A percentile compares a stretch with the other conserved stretches of the same genome.
phyloP scores from a whole-genome alignment of 2,329 filamentous ascomycete species.

The Arthrinium puccinioides region DNA sequence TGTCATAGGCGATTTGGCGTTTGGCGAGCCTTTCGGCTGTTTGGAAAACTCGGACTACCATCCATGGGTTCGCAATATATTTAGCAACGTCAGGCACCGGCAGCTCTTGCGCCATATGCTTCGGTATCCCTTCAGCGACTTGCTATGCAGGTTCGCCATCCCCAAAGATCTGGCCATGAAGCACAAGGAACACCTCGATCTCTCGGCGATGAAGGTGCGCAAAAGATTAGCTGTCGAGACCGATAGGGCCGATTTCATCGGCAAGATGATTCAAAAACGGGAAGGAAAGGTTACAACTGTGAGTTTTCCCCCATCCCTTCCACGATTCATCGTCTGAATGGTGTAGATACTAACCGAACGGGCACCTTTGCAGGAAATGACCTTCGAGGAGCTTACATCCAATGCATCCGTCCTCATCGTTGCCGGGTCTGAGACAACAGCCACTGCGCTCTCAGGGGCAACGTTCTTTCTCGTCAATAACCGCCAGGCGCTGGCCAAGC shows the following conservation, averaged over 20 bases:
- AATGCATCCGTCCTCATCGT: constrained; percentile 27
- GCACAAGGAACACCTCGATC: background rate
- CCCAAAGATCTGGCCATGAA: background rate
- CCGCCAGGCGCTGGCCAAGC: constrained; percentile 21
- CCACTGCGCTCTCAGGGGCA: constrained; percentile 33
- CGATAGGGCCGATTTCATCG: constrained; percentile 24
- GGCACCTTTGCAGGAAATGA: constrained; percentile 7
- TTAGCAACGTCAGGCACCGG: background rate
- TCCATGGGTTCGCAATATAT: constrained; percentile 10
- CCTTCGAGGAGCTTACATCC: constrained; percentile 10
- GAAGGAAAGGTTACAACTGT: constrained; percentile 1
- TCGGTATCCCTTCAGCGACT: constrained; percentile 7
- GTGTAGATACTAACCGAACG: background rate
- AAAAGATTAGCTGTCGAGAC: constrained; percentile 17
- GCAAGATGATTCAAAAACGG: constrained; percentile 21
- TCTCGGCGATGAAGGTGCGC: background rate
- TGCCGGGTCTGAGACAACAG: constrained; percentile 44
- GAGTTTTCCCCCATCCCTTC: no score
- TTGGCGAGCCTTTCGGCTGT: constrained; percentile 11
- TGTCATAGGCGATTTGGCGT: constrained; percentile 13
- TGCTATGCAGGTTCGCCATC: background rate
- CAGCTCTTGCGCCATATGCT: constrained; percentile 13
- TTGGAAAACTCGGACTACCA: constrained; percentile 7
- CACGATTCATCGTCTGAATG: background rate
- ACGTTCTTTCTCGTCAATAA: constrained; percentile 32